Percentiles rank a stretch among this genome's conserved stretches.
phyloP scores from a whole-genome alignment of 176 grass and related monocot genomes.

The Oryza meridionalis region DNA sequence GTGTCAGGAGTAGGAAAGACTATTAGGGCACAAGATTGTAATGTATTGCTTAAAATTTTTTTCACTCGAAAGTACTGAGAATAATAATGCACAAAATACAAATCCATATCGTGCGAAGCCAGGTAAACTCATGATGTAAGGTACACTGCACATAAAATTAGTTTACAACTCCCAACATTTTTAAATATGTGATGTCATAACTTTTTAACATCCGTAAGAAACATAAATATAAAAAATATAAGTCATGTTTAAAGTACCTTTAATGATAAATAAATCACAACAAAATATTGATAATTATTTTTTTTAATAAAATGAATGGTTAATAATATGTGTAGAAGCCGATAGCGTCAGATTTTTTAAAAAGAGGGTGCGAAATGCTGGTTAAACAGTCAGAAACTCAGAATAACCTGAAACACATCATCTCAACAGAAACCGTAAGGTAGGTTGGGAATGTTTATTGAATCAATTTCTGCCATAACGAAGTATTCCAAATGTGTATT shows the following conservation, averaged over 20 bases:
- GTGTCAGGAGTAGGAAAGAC: constrained; percentile 23
- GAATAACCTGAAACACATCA: neutral
- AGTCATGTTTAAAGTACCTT: too few species aligned
- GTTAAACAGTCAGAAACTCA: neutral
- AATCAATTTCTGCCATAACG: neutral
- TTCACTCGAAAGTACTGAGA: neutral
- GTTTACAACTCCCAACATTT: neutral
- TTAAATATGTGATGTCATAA: too few species aligned
- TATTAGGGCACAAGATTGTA: neutral
- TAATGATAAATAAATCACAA: too few species aligned
- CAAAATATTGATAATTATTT: too few species aligned
- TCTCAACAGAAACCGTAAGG: constrained; percentile 5
- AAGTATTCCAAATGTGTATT: neutral
- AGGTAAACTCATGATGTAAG: constrained; percentile 2
- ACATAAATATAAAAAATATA: too few species aligned
- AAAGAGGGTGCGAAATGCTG: neutral
- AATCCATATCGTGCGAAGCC: neutral
- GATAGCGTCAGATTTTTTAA: too few species aligned
- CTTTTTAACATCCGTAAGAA: too few species aligned
- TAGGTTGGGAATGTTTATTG: neutral
- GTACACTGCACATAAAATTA: neutral
- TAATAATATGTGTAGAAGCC: too few species aligned
- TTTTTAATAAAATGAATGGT: too few species aligned
- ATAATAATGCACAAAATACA: neutral
- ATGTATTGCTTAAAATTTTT: neutral